Conservation (phyloP, 768 basidiomycete species). For the Hypholoma fasciculare region DNA sequence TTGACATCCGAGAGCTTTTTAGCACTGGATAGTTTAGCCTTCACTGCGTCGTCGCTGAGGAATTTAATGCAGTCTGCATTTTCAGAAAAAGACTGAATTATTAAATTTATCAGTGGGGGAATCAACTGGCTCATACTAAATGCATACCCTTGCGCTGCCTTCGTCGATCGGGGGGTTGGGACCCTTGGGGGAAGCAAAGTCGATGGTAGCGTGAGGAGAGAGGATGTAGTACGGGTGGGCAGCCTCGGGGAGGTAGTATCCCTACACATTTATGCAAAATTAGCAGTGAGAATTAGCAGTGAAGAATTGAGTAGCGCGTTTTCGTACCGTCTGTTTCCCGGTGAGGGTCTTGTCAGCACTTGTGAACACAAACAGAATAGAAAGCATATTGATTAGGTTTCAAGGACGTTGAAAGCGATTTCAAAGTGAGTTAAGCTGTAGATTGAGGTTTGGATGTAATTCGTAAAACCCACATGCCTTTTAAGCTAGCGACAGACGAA, state of each 20-base stretch:
- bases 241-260: slow-evolving; percentile 78
- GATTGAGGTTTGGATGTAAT: no score
- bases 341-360: slow-evolving; percentile 61
- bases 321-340: slow-evolving; percentile 46
- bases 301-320: background rate
- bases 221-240: slow-evolving; percentile 71
- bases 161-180: slow-evolving; percentile 73
- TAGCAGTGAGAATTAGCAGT: background rate
- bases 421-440: no score
- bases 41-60: slow-evolving; percentile 52
- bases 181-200: slow-evolving; percentile 61
- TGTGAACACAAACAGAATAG: slow-evolving; percentile 74
- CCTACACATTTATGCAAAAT: slow-evolving; percentile 34
- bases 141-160: slow-evolving; percentile 44
- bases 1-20: slow-evolving; percentile 63
- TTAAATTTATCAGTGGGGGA: no score
- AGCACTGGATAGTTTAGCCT: slow-evolving; percentile 51
- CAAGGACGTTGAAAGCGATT: no score
- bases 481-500: no score
- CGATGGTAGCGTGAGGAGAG: slow-evolving; percentile 48
- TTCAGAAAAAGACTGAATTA: slow-evolving; percentile 42
- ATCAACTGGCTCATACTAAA: no score
- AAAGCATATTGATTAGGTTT: slow-evolving; percentile 26
- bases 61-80: slow-evolving; percentile 60
- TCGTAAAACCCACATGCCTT: no score